A percentile compares a stretch with the other conserved stretches of the same genome.
These are phyloP conservation scores for Astrothelium macrocarpum DNA, from an alignment of 495 filamentous ascomycete species.

Conservation along the genomic window DNA sequence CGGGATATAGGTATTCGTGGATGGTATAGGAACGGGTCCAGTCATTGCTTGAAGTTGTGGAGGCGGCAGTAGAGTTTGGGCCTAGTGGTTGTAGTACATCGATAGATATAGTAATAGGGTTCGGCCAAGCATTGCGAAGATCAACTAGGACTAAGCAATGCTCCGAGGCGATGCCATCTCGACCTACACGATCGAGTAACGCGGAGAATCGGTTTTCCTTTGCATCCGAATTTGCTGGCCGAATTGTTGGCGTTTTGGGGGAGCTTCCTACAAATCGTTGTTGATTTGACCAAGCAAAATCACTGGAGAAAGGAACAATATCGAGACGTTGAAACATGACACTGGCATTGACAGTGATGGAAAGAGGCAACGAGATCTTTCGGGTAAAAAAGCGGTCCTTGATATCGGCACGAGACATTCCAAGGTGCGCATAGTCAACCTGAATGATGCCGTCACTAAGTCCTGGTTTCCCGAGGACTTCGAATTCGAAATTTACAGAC, in stretches of 20 bases:
- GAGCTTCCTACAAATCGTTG: constrained; percentile 5
- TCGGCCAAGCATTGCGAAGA: constrained; percentile 80
- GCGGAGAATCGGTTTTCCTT: constrained; percentile 19
- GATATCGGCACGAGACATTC: constrained; percentile 51
- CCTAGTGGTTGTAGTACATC: background rate
- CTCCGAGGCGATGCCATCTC: constrained; percentile 37
- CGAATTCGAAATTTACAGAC: constrained; percentile 72
- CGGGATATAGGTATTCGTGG: constrained; percentile 59
- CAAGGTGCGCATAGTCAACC: constrained; percentile 71
- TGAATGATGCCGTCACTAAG: constrained; percentile 73
- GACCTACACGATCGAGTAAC: constrained; percentile 13
- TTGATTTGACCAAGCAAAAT: constrained; percentile 45
- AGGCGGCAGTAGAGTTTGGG: background rate
- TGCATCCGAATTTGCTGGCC: constrained; percentile 10
- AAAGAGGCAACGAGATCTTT: constrained; percentile 70
- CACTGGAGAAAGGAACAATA: constrained; percentile 57
- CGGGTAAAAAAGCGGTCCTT: constrained; percentile 74
- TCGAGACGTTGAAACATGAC: constrained; percentile 71
- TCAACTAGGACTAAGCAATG: constrained; percentile 77
- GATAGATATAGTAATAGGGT: constrained; percentile 29
- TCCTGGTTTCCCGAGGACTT: constrained; percentile 75
- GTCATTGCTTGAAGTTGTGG: background rate
- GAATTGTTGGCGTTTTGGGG: background rate
- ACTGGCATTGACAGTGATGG: constrained; percentile 84
- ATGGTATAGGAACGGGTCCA: constrained; percentile 35